Base-by-base conservation (phyloP, 345 rosid genomes). In the Firmiana major region DNA sequence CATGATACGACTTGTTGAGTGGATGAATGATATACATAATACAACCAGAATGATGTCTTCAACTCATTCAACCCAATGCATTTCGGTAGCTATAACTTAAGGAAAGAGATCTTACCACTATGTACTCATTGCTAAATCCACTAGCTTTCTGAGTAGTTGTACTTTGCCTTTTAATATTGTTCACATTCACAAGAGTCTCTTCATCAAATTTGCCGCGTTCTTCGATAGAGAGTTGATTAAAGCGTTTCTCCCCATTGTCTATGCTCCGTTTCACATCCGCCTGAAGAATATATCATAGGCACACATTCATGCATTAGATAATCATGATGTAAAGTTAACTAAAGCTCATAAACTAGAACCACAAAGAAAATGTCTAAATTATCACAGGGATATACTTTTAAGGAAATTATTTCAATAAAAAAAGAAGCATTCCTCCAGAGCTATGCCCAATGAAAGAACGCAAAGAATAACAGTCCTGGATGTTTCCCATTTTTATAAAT, bases 141-240 rank as follows among this genome's bases (percentile, higher is more conserved):
- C 79, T 87, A 64, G 90, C 83, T 87, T 85, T 88, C 69, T 68
- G 86, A 75, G 83, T 86, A 46, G 42, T 63, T 7, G 94, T 81
- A 81, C 92, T 91, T 83, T 87, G 90, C 79, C 85, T 89, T 83
- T 84, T 89, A 26, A 94, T 89, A 84, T 81, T 91, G 84, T 92
- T 90, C 63, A 96, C 97, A 78, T 94, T 96, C 71, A 94, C 97
- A 45, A 92, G 97, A 19, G 97, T 96, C 84, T 93, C 97, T 83
- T 96, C 97, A 26, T 93, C 97, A 71, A 96, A 94, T 83, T 96
- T 92, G 0, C 97, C 97, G 57, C 98, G 83, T 82, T 93, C 99
- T 92, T 96, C 98, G 79, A 93, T 93, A 42, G 99, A 96, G 64
- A 96, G 95, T 79, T 90, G 90, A 83, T 91, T 90, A 86, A 94